Base-by-base conservation (phyloP, 495 filamentous ascomycete genomes). In the Aspergillus egyptiacus region DNA sequence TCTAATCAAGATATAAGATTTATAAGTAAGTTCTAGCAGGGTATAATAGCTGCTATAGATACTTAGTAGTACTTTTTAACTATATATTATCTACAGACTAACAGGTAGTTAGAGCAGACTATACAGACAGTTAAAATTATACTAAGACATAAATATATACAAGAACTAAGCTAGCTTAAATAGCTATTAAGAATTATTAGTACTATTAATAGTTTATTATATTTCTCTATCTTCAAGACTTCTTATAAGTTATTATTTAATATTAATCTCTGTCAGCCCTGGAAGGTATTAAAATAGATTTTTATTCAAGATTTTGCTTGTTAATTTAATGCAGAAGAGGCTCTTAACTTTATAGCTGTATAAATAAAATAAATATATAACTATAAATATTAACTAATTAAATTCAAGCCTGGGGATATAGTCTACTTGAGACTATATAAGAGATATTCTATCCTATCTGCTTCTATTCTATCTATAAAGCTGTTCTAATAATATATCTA, bases 301-400 rank as follows among this genome's bases (percentile, higher is more conserved):
- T 39, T 39, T 22, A 19, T 8, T 8, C 6, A 39, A 22, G 18
- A 44, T 44, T 31, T 28, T 9, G 7, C 2, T 18, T 3, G 2
- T 14, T 28, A 44, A 2, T 27, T 13, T 28, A 14, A 44, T 28
- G 5, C 14, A 2, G 15, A 44, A 13, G 14, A 44, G 15, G 22
- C 14, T n/a, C n/a, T n/a, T n/a, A n/a, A n/a, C n/a, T n/a, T n/a
- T n/a, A n/a, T n/a, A n/a, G n/a, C n/a, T n/a, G n/a, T n/a, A n/a
- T n/a, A n/a, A 28, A 44, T 44, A 19, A 44, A 44, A 30, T 19
- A 28, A 2, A 28, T 15, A 1, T 44, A 44, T 44, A 44, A 44
- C 24, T 28, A 44, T 17, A 2, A 44, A 7, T 44, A 44, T 44
- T 28, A 28, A 11, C 30, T 44, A 28, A 44, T 44, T n/a, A 4